Percentiles rank a stretch among this genome's conserved stretches.
Conservation (phyloP, 805 yeast species). For the Wickerhamomyces chaumierensis region DNA sequence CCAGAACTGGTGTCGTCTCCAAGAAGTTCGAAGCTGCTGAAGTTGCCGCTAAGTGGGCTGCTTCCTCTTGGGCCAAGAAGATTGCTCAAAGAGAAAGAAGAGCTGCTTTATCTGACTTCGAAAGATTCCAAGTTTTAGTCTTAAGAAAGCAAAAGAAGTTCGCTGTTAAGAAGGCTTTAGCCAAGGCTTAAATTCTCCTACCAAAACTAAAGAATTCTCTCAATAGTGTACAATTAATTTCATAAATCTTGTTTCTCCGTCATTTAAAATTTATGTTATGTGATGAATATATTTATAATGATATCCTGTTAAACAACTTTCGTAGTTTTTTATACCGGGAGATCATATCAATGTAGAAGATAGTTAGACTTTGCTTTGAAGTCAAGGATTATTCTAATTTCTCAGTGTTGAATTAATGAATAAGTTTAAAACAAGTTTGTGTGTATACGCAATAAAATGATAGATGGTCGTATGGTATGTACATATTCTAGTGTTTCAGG, state of each 20-base stretch:
- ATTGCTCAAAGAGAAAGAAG: constrained; percentile 92
- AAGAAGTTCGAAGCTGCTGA: constrained; percentile 93
- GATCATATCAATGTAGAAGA: too few relatives aligned
- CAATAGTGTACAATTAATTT: background rate
- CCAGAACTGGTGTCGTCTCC: constrained; percentile 72
- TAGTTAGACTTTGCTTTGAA: too few relatives aligned
- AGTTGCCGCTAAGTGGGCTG: constrained; percentile 82
- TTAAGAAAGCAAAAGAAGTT: constrained; percentile 95
- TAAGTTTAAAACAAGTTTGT: too few relatives aligned
- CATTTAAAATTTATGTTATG: background rate
- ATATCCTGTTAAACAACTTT: too few relatives aligned
- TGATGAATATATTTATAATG: background rate
- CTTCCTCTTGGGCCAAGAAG: constrained; percentile 96
- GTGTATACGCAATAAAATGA: too few relatives aligned
- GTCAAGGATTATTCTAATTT: too few relatives aligned
- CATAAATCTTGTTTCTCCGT: background rate
- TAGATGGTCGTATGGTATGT: too few relatives aligned
- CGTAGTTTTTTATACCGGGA: too few relatives aligned
- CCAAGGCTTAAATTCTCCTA: constrained; percentile 84
- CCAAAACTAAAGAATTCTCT: too few relatives aligned
- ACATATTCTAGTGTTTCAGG: too few relatives aligned
- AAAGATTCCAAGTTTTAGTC: constrained; percentile 98
- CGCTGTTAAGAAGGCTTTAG: constrained; percentile 91
- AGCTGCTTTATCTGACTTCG: constrained; percentile 89
- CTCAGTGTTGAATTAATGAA: too few relatives aligned